phyloP scores from a whole-genome alignment of 2,329 filamentous ascomycete species.

The Aureobasidium uvarum region DNA sequence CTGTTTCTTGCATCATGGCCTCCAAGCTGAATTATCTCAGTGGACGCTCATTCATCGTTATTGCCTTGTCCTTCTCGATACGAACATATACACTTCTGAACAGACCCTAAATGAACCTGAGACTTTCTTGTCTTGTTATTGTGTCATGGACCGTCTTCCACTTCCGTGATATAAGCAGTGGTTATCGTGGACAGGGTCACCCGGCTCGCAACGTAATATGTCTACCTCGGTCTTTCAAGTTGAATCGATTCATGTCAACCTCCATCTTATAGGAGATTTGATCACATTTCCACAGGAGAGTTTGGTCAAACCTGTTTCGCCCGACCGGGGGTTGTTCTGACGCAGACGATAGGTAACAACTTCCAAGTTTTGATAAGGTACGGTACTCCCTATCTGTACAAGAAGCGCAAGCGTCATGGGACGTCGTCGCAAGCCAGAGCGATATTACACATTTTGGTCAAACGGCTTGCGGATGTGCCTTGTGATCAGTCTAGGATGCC shows the following conservation, averaged over 20 bases:
- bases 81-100: neutral
- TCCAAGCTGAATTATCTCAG: neutral
- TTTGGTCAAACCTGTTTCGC: conserved; percentile 13
- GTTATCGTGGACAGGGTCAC: neutral
- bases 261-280: neutral
- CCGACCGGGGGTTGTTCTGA: neutral
- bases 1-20: neutral
- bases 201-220: neutral
- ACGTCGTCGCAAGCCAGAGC: conserved; percentile 5
- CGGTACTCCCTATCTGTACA: neutral
- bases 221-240: neutral
- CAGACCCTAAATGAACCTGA: no score
- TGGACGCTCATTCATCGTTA: neutral
- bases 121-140: no score
- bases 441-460: conserved; percentile 5
- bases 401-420: conserved; percentile 1
- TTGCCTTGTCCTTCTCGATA: neutral
- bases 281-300: neutral
- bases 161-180: no score
- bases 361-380: conserved; percentile 7
- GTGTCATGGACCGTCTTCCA: neutral
- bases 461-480: conserved; percentile 8
- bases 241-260: neutral
- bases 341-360: neutral
- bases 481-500: conserved; percentile 11